Evolutionary conservation across 306 rosid species (phyloP), one percentile per base, ranked within the genome.

Genomic region (Boehmeria nivea): DNA sequence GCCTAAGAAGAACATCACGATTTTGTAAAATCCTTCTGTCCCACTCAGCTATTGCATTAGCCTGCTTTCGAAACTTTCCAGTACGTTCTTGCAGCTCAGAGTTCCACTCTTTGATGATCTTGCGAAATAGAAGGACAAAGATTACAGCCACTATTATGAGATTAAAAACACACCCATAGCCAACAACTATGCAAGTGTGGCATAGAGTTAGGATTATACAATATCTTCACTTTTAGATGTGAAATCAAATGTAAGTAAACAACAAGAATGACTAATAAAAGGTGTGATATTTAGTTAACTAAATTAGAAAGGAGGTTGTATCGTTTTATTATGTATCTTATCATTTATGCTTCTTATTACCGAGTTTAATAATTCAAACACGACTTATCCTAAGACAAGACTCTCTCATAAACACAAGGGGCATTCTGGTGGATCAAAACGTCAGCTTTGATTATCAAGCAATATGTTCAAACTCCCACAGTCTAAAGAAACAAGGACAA

Each of bases 41-140:
- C 98, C 98, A 91, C 53, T 84, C 96, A 47, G 93, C 91, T 60
- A 87, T 87, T 0, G 94, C 94, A 78, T 82, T 91, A 51, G 98
- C 96, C 74, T 91, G 96, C 79, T 91, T 91, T 49, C 94, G 82
- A 64, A 91, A 91, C 38, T 87, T 84, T 49, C 96, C 95, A 39
- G 91, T 82, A 64, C 98, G 94, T 76, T 87, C 89, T 84, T 87
- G 98, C 61, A 91, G 81, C 78, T 91, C 95, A 6, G 79, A 58
- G 77, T 91, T 91, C 98, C 98, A 91, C 72, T 87, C 98, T 72
- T 87, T 84, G 76, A 87, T 84, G 69, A 87, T 91, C 98, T 91
- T 61, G 37, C 69, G 54, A 40, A 16, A 27, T n/a, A 17, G 15
- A 28, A 0, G 31, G 40, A 27, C 17, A 20, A 50, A 21, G 14